These are phyloP conservation scores for Knufia petricola DNA, from an alignment of 2,329 filamentous ascomycete species.

Conservation along the genomic window DNA sequence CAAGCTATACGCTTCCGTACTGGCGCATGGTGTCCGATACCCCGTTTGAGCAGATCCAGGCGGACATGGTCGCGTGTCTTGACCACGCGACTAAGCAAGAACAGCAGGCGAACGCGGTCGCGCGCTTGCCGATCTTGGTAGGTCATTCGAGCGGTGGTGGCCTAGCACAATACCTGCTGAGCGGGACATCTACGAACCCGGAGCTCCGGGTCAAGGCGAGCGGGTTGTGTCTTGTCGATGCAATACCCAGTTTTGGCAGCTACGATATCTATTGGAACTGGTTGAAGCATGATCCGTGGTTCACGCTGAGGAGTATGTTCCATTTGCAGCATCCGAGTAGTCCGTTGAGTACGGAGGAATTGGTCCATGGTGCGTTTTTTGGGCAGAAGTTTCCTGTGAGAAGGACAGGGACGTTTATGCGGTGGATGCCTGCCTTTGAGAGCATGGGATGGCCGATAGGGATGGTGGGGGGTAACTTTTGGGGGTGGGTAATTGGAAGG, in stretches of 20 bases:
- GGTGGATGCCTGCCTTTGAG: constrained; percentile 40
- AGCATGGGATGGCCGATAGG: constrained; percentile 44
- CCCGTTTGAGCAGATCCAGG: constrained; percentile 33
- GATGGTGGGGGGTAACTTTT: constrained; percentile 38
- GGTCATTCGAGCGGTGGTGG: constrained; percentile 46
- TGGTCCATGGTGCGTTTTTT: constrained; percentile 45
- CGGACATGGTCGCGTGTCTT: constrained; percentile 38
- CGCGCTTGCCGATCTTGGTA: constrained; percentile 30
- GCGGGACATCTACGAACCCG: constrained; percentile 25
- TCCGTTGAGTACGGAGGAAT: constrained; percentile 41
- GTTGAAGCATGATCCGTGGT: constrained; percentile 40
- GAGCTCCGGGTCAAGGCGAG: constrained; percentile 28
- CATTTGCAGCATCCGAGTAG: constrained; percentile 44
- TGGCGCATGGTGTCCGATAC: constrained; percentile 41
- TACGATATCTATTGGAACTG: constrained; percentile 38
- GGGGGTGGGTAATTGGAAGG: constrained; percentile 3
- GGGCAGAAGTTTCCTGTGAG: constrained; percentile 33
- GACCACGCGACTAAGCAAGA: constrained; percentile 25
- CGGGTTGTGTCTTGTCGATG: constrained; percentile 39
- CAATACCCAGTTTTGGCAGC: constrained; percentile 40
- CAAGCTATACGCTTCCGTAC: constrained; percentile 43
- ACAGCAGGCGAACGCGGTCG: constrained; percentile 24
- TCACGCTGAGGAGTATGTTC: constrained; percentile 37
- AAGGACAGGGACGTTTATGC: constrained; percentile 36
- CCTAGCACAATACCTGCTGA: constrained; percentile 41